Conservation (phyloP, 2,329 filamentous ascomycete species). For the Talaromyces sp. region DNA sequence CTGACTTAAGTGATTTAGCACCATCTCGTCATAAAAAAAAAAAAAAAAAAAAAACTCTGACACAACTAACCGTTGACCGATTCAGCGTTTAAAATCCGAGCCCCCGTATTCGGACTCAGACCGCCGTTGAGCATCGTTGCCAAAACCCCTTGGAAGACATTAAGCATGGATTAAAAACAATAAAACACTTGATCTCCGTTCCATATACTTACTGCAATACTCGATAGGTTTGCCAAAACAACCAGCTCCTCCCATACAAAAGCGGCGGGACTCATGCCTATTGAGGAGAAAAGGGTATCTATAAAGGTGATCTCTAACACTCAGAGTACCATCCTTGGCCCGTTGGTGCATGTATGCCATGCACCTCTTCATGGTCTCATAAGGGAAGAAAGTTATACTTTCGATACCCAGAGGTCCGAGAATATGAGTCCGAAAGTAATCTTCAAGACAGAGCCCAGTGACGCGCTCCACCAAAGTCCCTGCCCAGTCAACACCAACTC, state of each 20-base stretch:
- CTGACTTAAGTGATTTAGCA: constrained; percentile 11
- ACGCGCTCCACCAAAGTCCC: constrained; percentile 51
- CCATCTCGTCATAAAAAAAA: too few species aligned
- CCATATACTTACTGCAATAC: constrained; percentile 1
- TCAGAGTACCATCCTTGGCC: constrained; percentile 43
- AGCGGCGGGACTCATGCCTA: background rate
- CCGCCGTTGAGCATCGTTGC: constrained; percentile 65
- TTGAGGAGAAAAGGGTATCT: background rate
- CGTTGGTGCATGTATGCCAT: constrained; percentile 60
- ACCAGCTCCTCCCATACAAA: background rate
- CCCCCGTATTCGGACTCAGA: constrained; percentile 56
- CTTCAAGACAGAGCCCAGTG: constrained; percentile 46
- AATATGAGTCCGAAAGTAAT: constrained; percentile 52
- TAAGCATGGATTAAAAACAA: too few species aligned
- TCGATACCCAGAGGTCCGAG: constrained; percentile 50
- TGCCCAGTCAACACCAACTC: constrained; percentile 57
- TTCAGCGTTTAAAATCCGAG: constrained; percentile 53
- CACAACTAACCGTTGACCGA: constrained; percentile 52
- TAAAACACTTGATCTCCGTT: too few species aligned
- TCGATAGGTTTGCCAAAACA: background rate
- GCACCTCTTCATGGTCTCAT: constrained; percentile 51
- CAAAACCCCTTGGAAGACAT: constrained; percentile 52
- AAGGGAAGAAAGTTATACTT: constrained; percentile 55
- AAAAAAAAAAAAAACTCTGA: background rate
- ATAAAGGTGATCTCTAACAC: background rate